Conservation (phyloP, 441 rosid genomes). For the Erodium chrysanthum region DNA sequence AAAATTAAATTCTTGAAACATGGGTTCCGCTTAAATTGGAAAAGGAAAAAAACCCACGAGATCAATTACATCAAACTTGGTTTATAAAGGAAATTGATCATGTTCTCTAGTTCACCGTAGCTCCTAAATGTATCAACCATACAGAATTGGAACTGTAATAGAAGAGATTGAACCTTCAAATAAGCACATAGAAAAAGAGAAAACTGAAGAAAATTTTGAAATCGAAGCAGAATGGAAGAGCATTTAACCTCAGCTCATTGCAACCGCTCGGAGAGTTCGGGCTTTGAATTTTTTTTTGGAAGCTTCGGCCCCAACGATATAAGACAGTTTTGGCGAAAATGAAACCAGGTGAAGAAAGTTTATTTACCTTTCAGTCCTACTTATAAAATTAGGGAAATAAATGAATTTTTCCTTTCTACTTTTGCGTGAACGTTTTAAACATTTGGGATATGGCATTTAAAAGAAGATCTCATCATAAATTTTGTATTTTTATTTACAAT, state of each 20-base stretch:
- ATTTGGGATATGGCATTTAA: too few species aligned
- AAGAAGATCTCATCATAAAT: too few species aligned
- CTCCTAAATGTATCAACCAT: neutral
- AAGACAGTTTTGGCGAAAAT: neutral
- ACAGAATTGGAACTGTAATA: neutral
- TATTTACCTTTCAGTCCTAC: neutral
- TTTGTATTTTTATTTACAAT: too few species aligned
- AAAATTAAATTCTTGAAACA: slow-evolving; percentile 1
- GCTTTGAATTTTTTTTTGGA: neutral
- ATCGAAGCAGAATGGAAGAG: neutral
- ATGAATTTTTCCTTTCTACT: too few species aligned
- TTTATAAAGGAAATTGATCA: too few species aligned
- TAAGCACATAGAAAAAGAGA: neutral
- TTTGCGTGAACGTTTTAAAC: too few species aligned
- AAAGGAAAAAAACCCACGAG: neutral
- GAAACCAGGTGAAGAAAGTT: neutral
- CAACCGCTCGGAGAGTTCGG: slow-evolving; percentile 2
- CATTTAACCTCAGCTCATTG: slow-evolving; percentile 3
- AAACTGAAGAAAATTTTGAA: neutral
- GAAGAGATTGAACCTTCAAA: neutral
- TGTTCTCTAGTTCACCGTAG: neutral
- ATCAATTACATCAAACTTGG: too few species aligned
- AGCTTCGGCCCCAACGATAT: slow-evolving; percentile 6
- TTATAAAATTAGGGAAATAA: too few species aligned
- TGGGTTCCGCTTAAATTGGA: neutral